phyloP scores from a whole-genome alignment of 495 filamentous ascomycete genomes.

The Aspergillus sclerotiicarbonarius region DNA sequence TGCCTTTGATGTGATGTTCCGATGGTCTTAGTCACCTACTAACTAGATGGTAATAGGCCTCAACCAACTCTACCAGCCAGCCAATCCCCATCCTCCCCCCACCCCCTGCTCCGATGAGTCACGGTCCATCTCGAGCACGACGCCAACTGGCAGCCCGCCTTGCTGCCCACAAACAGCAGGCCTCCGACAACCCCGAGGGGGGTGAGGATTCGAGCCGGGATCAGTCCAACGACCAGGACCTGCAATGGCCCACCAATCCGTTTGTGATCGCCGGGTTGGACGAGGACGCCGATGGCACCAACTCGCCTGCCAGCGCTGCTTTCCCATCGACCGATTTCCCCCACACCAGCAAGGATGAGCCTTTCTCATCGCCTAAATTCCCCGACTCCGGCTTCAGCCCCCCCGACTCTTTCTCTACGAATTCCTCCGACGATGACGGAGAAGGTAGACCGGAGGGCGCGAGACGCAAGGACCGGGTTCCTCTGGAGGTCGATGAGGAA shows the following conservation, averaged over 20 bases:
- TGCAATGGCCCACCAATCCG: conserved; percentile 41
- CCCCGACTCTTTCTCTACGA: conserved; percentile 40
- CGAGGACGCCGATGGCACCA: conserved; percentile 45
- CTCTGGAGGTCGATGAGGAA: conserved; percentile 48
- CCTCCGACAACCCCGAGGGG: conserved; percentile 28
- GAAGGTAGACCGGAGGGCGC: conserved; percentile 34
- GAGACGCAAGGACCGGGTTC: conserved; percentile 39
- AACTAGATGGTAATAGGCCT: conserved; percentile 23
- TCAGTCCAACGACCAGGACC: conserved; percentile 17
- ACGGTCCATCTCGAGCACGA: conserved; percentile 81
- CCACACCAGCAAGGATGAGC: conserved; percentile 24
- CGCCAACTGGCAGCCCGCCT: conserved; percentile 80
- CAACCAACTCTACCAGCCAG: conserved; percentile 37
- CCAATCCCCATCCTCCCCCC: conserved; percentile 48
- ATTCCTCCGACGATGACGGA: conserved; percentile 42
- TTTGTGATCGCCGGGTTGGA: conserved; percentile 46
- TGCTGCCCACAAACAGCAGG: conserved; percentile 72
- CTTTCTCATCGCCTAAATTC: conserved; percentile 37
- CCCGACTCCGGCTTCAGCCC: conserved; percentile 44
- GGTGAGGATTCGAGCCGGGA: conserved; percentile 24
- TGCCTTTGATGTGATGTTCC: background rate
- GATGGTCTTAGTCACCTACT: conserved; percentile 2
- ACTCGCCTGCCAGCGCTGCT: conserved; percentile 22
- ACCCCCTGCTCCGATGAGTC: conserved; percentile 56
- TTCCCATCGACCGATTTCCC: conserved; percentile 40